phyloP scores from a whole-genome alignment of 805 yeast genomes.

The Candida rishiriensis region DNA sequence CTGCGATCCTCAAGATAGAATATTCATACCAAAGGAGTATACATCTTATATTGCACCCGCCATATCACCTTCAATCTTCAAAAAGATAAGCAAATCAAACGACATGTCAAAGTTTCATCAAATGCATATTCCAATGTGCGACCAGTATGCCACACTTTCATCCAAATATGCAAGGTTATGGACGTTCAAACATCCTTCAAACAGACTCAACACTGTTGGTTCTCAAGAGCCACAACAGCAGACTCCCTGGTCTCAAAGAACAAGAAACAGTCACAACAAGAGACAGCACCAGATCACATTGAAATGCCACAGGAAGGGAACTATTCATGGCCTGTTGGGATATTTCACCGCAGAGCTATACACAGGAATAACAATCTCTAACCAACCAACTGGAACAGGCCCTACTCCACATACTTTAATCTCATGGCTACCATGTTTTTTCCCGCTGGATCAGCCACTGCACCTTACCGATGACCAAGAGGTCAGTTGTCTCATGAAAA shows the following conservation, averaged over 20 bases:
- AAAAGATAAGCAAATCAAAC: slow-evolving; percentile 21
- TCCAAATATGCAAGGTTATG: slow-evolving; percentile 50
- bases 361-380: slow-evolving; percentile 51
- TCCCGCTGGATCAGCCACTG: slow-evolving; percentile 56
- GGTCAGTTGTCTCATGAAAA: slow-evolving; percentile 45
- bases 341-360: slow-evolving; percentile 69
- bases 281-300: slow-evolving; percentile 29
- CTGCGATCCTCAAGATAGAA: slow-evolving; percentile 42
- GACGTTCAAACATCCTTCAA: slow-evolving; percentile 48
- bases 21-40: slow-evolving; percentile 60
- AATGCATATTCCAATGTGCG: slow-evolving; percentile 28
- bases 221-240: neutral
- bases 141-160: slow-evolving; percentile 37
- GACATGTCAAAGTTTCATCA: slow-evolving; percentile 17
- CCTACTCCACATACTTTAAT: slow-evolving; percentile 40
- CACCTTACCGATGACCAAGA: slow-evolving; percentile 51
- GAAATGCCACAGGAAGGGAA: slow-evolving; percentile 43
- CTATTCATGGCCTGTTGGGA: slow-evolving; percentile 72
- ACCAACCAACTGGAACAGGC: slow-evolving; percentile 34
- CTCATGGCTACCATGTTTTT: slow-evolving; percentile 68
- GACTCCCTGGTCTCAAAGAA: neutral
- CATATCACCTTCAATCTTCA: slow-evolving; percentile 49
- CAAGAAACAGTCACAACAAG: slow-evolving; percentile 18
- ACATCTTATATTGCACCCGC: slow-evolving; percentile 64
- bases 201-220: slow-evolving; percentile 4